Base-by-base conservation (phyloP, 2,329 filamentous ascomycete genomes). In the Penicillium brevicompactum region DNA sequence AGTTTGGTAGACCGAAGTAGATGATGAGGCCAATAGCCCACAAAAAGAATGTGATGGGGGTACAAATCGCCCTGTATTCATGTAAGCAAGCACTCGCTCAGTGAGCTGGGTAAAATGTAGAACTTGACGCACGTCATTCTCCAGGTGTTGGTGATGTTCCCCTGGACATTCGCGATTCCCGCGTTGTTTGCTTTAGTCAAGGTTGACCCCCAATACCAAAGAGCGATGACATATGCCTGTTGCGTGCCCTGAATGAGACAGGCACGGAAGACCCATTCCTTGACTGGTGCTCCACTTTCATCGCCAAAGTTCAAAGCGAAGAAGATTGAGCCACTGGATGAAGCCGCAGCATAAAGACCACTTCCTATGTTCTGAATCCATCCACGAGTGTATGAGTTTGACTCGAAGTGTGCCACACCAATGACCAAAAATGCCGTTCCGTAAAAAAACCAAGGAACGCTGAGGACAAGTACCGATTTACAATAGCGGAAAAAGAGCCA, bases 241-340 rank as follows among this genome's bases (percentile, higher is more conserved):
- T 88, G 86, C 6, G 84, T 85, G 41, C 86, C 86, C 67, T 88
- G 84, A 49, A 89, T 86, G 11, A 84, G 70, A 63, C 85, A 86
- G 14, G 86, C 86, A 53, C 86, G 81, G 72, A 84, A 86, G n/a
- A 86, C 84, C 85, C 85, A 88, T 34, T 83, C 78, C 66, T 83
- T 85, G 42, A 87, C 81, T 6, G 85, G 84, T 3, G 82, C 80
- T 45, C 84, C 84, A 41, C 82, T 83, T 74, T 87, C 84, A 61
- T 84, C 82, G 53, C 85, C 85, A 63, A 87, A 88, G 69, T 88
- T 88, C 47, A 87, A 78, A 2, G 85, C 81, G 63, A 89, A 89
- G 74, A 84, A 87, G 54, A 89, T 77, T 1, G 82, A 84, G 11
- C 86, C 86, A 40, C 82, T 84, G 8, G 84, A 80, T 5, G 86